Evolutionary conservation across 2,329 filamentous ascomycete genomes (phyloP).

Genomic region (Bertia moriformis): DNA sequence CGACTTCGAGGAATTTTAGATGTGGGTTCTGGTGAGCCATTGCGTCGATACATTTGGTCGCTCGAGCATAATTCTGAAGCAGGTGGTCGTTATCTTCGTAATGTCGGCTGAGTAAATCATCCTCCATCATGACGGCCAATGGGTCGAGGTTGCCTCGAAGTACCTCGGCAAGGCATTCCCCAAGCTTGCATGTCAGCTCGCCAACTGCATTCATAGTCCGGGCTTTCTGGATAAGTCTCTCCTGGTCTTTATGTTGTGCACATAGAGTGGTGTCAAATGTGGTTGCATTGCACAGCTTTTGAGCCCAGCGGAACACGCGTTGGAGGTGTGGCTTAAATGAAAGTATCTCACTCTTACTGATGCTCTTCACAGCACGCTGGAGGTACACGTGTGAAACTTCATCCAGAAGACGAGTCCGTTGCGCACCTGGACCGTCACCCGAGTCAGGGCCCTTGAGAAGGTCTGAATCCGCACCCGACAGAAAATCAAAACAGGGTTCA

Average conservation of each 20-base stretch:
- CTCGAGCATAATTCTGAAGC: neutral
- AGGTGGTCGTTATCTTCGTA: neutral
- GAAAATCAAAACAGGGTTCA: neutral
- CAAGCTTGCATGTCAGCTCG: neutral
- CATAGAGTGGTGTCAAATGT: no score
- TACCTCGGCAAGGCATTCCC: neutral
- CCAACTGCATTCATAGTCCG: neutral
- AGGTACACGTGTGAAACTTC: neutral
- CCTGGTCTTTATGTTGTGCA: neutral
- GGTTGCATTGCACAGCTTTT: neutral
- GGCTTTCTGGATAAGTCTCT: neutral
- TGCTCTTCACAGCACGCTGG: neutral
- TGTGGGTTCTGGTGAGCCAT: conserved; percentile 7
- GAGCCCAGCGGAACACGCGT: neutral
- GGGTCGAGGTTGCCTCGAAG: neutral
- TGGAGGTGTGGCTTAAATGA: neutral
- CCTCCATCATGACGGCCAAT: neutral
- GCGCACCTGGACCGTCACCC: neutral
- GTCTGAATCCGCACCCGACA: neutral
- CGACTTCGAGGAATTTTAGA: conserved; percentile 16
- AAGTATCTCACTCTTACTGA: neutral
- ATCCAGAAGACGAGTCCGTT: neutral
- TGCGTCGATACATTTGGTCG: neutral
- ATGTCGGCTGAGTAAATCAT: neutral
- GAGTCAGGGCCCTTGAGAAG: neutral